phyloP scores from a whole-genome alignment of 345 rosid genomes.

The Populus euphratica region DNA sequence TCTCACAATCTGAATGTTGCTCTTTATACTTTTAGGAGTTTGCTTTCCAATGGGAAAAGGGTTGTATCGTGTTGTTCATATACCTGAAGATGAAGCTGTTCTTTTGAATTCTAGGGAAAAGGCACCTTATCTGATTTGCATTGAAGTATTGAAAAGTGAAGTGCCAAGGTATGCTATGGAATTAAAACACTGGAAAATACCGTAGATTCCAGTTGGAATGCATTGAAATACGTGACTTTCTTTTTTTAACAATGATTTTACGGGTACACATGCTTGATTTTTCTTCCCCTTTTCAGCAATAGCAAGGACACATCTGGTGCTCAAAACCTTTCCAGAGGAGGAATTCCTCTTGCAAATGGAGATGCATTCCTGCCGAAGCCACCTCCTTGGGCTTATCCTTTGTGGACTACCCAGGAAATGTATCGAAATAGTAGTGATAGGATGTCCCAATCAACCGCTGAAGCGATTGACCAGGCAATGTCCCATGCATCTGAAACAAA shows the following conservation, averaged over 20 bases:
- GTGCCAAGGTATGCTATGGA: constrained; percentile 52
- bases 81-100: constrained; percentile 97
- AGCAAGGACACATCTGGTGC: constrained; percentile 62
- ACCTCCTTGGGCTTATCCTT: constrained; percentile 99
- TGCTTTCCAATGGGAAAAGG: constrained; percentile 99
- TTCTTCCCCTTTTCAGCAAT: constrained; percentile 39
- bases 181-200: background rate
- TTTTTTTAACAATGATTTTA: background rate
- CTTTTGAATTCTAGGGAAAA: constrained; percentile 98
- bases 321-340: constrained; percentile 92
- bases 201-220: background rate
- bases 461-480: constrained; percentile 99
- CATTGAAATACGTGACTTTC: background rate
- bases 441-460: constrained; percentile 90
- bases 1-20: background rate
- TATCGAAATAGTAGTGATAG: constrained; percentile 97
- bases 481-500: constrained; percentile 70
- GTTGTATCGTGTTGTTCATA: constrained; percentile 85
- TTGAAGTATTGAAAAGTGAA: constrained; percentile 88
- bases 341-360: constrained; percentile 97
- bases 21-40: constrained; percentile 52
- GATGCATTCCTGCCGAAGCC: constrained; percentile 94
- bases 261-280: constrained; percentile 16
- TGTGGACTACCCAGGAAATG: constrained; percentile 92
- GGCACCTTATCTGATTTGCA: constrained; percentile 91